Percentiles rank a stretch among this genome's conserved stretches.
These are phyloP conservation scores for Chenopodium berlandieri DNA, from an alignment of 148 eudicot genomes.

Conservation along the genomic window DNA sequence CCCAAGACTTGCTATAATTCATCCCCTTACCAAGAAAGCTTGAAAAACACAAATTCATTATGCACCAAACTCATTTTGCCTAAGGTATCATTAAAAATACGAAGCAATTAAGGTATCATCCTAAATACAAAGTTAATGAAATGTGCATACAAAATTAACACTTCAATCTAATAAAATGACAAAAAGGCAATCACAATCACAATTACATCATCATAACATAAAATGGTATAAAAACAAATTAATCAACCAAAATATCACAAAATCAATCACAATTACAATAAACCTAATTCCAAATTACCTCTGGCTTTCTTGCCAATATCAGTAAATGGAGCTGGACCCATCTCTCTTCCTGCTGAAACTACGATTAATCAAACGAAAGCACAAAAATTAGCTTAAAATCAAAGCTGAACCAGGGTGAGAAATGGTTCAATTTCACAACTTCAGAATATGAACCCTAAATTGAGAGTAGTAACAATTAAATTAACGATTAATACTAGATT, in stretches of 20 bases:
- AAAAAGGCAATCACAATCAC: background rate
- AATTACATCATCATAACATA: background rate
- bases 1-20: background rate
- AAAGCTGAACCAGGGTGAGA: background rate
- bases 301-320: slow-evolving; percentile 31
- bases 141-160: background rate
- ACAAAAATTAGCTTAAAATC: background rate
- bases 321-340: slow-evolving; percentile 28
- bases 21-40: background rate
- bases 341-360: background rate
- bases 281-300: slow-evolving; percentile 8
- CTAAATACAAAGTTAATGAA: background rate
- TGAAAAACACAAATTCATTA: background rate
- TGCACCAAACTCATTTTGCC: too few relatives aligned
- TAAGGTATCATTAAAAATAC: too few relatives aligned
- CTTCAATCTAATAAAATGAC: background rate
- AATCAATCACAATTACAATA: background rate
- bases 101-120: too few relatives aligned
- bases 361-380: background rate
- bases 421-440: too few relatives aligned
- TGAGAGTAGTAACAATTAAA: too few relatives aligned
- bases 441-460: too few relatives aligned
- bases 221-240: too few relatives aligned
- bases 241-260: background rate
- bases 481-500: too few relatives aligned